Percentiles rank a stretch among this genome's conserved stretches.
Evolutionary conservation across 768 basidiomycete species (phyloP).

Genomic region (Paxillus rubicundulus): DNA sequence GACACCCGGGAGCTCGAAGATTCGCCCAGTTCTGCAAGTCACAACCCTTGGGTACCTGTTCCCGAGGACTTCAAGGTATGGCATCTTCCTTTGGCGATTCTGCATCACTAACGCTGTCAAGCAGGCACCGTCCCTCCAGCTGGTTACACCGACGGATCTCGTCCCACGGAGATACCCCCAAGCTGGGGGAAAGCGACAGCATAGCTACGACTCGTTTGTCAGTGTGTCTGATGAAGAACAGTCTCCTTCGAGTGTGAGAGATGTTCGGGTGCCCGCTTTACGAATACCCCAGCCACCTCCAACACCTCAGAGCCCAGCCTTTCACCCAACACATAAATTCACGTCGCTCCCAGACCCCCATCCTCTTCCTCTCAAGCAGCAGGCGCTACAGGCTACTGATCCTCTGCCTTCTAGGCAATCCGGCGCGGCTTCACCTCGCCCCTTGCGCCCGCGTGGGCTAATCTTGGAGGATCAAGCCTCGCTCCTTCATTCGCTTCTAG

Average conservation of each 20-base stretch:
- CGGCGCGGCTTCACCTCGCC: slow-evolving; percentile 14
- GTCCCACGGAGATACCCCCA: slow-evolving; percentile 7
- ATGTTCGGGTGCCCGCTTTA: slow-evolving; percentile 29
- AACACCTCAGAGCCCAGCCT: slow-evolving; percentile 32
- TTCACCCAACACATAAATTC: not conserved
- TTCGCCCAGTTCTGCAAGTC: slow-evolving; percentile 11
- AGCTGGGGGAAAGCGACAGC: not conserved
- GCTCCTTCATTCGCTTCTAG: slow-evolving; percentile 33
- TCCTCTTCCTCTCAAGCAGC: not conserved
- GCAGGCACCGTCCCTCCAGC: slow-evolving; percentile 16
- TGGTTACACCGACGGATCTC: slow-evolving; percentile 19
- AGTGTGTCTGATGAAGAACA: slow-evolving; percentile 8
- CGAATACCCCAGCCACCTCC: slow-evolving; percentile 39
- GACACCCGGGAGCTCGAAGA: not conserved
- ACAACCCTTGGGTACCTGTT: slow-evolving; percentile 21
- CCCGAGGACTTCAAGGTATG: slow-evolving; percentile 18
- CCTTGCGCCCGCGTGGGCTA: slow-evolving; percentile 37
- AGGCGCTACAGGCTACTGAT: not conserved
- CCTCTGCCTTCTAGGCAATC: not conserved
- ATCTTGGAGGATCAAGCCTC: slow-evolving; percentile 40
- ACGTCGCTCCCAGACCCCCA: not conserved
- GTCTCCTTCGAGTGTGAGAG: slow-evolving; percentile 1
- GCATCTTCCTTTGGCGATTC: not conserved
- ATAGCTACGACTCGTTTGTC: slow-evolving; percentile 7
- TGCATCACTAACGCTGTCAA: slow-evolving; percentile 8